These are phyloP conservation scores for Malania oleifera DNA, from an alignment of 164 flowering plant species.

Conservation along the genomic window DNA sequence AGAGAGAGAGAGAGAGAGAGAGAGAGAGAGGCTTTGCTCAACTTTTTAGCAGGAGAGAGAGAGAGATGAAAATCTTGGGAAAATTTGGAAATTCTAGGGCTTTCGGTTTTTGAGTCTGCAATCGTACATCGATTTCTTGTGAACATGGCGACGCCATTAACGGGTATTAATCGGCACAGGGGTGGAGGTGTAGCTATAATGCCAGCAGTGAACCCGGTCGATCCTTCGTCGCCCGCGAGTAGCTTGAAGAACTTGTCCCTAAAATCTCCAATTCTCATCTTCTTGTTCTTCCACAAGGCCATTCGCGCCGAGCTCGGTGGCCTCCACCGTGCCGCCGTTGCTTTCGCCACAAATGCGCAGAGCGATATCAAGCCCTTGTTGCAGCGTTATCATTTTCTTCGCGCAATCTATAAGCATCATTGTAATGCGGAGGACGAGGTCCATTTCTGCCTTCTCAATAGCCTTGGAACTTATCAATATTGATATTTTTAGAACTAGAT, in stretches of 20 bases:
- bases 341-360: slow-evolving; percentile 39
- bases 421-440: slow-evolving; percentile 97
- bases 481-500: too few species aligned
- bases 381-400: slow-evolving; percentile 55
- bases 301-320: slow-evolving; percentile 75
- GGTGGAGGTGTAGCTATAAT: slow-evolving; percentile 49
- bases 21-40: neutral
- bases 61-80: neutral
- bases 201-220: slow-evolving; percentile 41
- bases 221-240: slow-evolving; percentile 25
- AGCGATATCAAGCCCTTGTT: slow-evolving; percentile 45
- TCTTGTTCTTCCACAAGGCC: slow-evolving; percentile 83
- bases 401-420: slow-evolving; percentile 76
- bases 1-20: slow-evolving; percentile 6
- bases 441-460: neutral
- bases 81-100: slow-evolving; percentile 15
- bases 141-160: slow-evolving; percentile 66
- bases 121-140: neutral
- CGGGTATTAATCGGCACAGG: slow-evolving; percentile 37
- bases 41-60: too few species aligned
- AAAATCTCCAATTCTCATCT: slow-evolving; percentile 74
- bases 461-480: neutral
- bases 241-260: slow-evolving; percentile 27
- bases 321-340: slow-evolving; percentile 61
- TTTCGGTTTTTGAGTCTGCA: slow-evolving; percentile 15